Evolutionary conservation across 1,139 yeast genomes (phyloP), one percentile per base, ranked within the genome.

Genomic region (Lodderomyces margitis): DNA sequence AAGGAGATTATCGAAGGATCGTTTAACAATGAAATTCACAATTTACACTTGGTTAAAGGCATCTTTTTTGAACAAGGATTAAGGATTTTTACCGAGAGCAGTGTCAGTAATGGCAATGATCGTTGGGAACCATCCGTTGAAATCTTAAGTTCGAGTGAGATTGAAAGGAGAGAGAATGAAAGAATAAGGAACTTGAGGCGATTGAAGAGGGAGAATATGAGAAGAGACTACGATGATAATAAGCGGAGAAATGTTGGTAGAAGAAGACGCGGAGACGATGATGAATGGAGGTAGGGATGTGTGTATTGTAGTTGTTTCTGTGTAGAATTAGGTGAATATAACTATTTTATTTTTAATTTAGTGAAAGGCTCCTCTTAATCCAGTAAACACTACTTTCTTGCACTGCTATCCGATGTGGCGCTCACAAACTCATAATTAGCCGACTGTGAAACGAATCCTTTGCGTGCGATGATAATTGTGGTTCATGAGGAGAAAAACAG

Each of bases 81-180:
- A 12, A 57, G 78, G 42, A 71, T 72, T 15, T 61, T 70, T 4
- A 72, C 76, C 1, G 78, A 72, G 51, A 62, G 65, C 25, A 71
- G 77, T 51, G 57, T 66, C 8, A 72, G 63, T 46, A 71, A 69
- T 49, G 77, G 77, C 1, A 72, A 69, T 35, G 88, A 83, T 39
- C 85, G 80, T 28, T 92, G 97, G 95, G 84, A 86, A 41, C 98
- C 99, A 10, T 75, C 81, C 28, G 84, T 92, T 3, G 98, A 91
- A 61, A 78, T 80, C 7, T 72, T 92, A 46, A 82, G 95, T 1
- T 92, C 88, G 38, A 91, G 92, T 75, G 98, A 92, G 64, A 88
- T 92, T 45, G 98, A 91, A 58, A 85, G 87, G 64, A 78, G 98
- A 49, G 98, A 92, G 58, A 88, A 91, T 51, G 98, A 94, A 63